phyloP scores from a whole-genome alignment of 371 early-diverging fungal genomes.

The Apophysomyces sp. region DNA sequence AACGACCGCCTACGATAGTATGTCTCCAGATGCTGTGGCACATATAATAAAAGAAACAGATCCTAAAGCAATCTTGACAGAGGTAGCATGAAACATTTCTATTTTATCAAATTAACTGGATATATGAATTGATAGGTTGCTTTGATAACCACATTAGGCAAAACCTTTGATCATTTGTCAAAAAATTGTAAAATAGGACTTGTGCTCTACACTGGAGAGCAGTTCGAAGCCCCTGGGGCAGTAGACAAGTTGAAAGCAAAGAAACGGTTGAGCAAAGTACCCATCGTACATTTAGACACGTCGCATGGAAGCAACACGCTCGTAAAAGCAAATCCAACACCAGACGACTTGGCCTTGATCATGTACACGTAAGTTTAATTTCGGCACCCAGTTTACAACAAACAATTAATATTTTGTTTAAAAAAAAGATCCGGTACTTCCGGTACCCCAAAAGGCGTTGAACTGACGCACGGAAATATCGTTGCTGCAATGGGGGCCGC shows the following conservation, averaged over 20 bases:
- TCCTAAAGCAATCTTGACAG: constrained; percentile 74
- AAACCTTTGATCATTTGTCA: constrained; percentile 22
- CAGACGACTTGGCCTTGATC: constrained; percentile 78
- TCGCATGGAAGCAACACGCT: constrained; percentile 7
- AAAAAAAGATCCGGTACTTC: constrained; percentile 76
- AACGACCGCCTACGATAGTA: constrained; percentile 89
- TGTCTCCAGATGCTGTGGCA: constrained; percentile 78
- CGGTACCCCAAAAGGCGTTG: constrained; percentile 77
- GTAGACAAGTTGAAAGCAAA: constrained; percentile 20
- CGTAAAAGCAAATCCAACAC: constrained; percentile 36
- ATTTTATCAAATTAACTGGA: background rate
- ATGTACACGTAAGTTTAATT: constrained; percentile 72
- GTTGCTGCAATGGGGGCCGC: constrained; percentile 64
- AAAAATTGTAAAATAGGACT: constrained; percentile 22
- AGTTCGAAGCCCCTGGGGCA: constrained; percentile 31
- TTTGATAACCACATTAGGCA: constrained; percentile 29
- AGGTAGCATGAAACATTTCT: constrained; percentile 39
- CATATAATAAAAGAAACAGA: constrained; percentile 71
- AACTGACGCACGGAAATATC: constrained; percentile 69
- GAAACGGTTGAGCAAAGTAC: constrained; percentile 8
- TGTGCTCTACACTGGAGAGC: constrained; percentile 38
- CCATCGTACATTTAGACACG: constrained; percentile 31
- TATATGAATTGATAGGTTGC: constrained; percentile 18
- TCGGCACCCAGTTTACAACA: too few species aligned
- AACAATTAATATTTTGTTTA: background rate